Evolutionary conservation across 805 yeast genomes (phyloP).

Genomic region (Yamadazyma olivae): DNA sequence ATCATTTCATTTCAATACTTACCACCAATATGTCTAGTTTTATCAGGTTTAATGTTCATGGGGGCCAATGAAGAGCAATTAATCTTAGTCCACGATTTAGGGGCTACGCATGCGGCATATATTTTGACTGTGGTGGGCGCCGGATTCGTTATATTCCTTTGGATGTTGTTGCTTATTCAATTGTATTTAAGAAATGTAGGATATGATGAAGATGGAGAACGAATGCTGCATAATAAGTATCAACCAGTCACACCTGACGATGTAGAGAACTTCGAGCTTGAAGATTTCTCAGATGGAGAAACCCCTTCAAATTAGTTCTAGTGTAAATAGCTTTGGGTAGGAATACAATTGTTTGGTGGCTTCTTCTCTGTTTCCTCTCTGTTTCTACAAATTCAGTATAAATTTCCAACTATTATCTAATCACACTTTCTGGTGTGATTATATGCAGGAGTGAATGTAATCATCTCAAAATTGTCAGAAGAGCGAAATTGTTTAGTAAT

Average conservation of each 20-base stretch:
- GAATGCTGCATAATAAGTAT: conserved; percentile 15
- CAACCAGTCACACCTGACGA: conserved; percentile 15
- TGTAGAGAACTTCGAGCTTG: conserved; percentile 34
- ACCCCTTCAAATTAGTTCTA: conserved; percentile 1
- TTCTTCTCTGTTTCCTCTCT: too few relatives aligned
- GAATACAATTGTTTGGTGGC: neutral
- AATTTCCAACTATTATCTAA: too few relatives aligned
- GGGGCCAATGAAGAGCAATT: conserved; percentile 91
- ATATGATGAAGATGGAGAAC: conserved; percentile 39
- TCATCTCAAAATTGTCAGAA: neutral
- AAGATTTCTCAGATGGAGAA: conserved; percentile 27
- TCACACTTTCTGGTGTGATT: too few relatives aligned
- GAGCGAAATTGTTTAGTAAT: conserved; percentile 28
- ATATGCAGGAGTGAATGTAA: neutral
- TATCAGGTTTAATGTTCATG: conserved; percentile 84
- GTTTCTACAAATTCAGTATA: too few relatives aligned
- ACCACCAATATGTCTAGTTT: conserved; percentile 77
- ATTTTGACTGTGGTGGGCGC: conserved; percentile 67
- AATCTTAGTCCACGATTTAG: conserved; percentile 61
- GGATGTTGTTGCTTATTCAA: conserved; percentile 59
- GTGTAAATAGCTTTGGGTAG: neutral
- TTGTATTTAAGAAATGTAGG: conserved; percentile 51
- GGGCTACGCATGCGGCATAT: conserved; percentile 85
- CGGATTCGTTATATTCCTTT: conserved; percentile 67
- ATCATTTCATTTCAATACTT: conserved; percentile 77